A percentile compares a stretch with the other conserved stretches of the same genome.
These are phyloP conservation scores for Macaranga tanarius DNA, from an alignment of 441 rosid genomes.

Conservation along the genomic window DNA sequence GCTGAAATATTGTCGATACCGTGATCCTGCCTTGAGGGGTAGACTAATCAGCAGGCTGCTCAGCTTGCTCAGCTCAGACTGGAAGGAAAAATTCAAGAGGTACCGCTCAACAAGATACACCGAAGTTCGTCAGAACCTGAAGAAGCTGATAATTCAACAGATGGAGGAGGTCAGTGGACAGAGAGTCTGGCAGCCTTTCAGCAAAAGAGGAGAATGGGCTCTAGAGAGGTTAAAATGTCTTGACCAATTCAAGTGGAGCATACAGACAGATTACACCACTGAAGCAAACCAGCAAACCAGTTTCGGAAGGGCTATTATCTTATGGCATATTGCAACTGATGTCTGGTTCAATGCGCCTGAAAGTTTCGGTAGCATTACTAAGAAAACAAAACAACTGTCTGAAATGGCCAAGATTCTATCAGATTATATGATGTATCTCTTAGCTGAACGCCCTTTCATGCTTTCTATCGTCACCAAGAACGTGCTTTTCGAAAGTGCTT, in stretches of 20 bases:
- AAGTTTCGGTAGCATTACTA: neutral
- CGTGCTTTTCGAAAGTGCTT: slow-evolving; percentile 11
- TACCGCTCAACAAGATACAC: neutral
- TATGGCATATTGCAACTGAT: slow-evolving; percentile 22
- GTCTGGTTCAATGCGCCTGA: neutral
- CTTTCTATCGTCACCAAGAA: slow-evolving; percentile 6
- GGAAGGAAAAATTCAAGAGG: slow-evolving; percentile 1
- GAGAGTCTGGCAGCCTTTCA: slow-evolving; percentile 21
- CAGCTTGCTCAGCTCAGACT: neutral
- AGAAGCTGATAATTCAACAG: slow-evolving; percentile 8
- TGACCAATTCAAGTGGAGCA: slow-evolving; percentile 20
- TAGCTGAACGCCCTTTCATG: slow-evolving; percentile 14
- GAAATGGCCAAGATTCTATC: neutral
- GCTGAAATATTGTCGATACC: slow-evolving; percentile 7
- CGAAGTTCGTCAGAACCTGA: neutral
- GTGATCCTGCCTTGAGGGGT: neutral
- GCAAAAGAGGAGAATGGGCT: slow-evolving; percentile 21
- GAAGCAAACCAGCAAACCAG: slow-evolving; percentile 22
- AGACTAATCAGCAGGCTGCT: neutral
- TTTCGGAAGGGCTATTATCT: slow-evolving; percentile 15
- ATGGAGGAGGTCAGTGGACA: slow-evolving; percentile 14
- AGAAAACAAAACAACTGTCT: too few species aligned
- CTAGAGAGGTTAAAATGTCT: slow-evolving; percentile 15
- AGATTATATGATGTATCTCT: slow-evolving; percentile 15
- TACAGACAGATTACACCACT: slow-evolving; percentile 12